A percentile compares a stretch with the other conserved stretches of the same genome.
Evolutionary conservation across 2,329 filamentous ascomycete genomes (phyloP).

Genomic region (Aspergillus neotritici): DNA sequence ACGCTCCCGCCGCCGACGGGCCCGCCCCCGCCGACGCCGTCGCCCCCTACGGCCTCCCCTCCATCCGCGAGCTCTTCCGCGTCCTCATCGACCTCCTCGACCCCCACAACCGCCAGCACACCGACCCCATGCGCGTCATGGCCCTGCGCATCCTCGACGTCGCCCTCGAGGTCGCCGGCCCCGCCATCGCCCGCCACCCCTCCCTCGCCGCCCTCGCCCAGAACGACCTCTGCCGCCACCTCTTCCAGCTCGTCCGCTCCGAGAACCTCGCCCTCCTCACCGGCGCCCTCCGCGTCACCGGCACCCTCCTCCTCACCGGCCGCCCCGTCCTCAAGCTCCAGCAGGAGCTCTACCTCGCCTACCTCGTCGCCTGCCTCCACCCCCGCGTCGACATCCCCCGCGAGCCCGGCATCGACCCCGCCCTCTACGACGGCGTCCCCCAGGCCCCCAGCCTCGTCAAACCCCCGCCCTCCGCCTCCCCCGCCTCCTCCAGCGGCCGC

Average conservation of each 20-base stretch:
- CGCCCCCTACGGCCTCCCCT: constrained; percentile 86
- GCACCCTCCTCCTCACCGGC: constrained; percentile 85
- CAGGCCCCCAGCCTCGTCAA: constrained; percentile 85
- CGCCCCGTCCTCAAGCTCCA: constrained; percentile 87
- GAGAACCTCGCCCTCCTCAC: constrained; percentile 95
- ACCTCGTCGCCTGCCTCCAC: constrained; percentile 88
- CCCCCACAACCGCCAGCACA: constrained; percentile 86
- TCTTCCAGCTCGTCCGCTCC: constrained; percentile 93
- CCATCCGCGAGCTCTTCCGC: constrained; percentile 87
- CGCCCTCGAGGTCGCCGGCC: constrained; percentile 89
- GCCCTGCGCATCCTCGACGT: constrained; percentile 95
- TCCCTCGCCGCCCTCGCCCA: constrained; percentile 81
- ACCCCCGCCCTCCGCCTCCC: constrained; percentile 68
- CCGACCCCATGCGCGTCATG: constrained; percentile 95
- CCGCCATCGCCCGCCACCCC: constrained; percentile 88
- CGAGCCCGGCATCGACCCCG: constrained; percentile 83
- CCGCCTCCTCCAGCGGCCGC: constrained; percentile 70
- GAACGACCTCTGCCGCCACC: constrained; percentile 84
- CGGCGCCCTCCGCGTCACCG: constrained; percentile 85
- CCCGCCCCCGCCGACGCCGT: constrained; percentile 51
- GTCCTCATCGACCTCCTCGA: constrained; percentile 91
- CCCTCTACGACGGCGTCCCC: constrained; percentile 86
- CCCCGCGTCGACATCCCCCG: constrained; percentile 89
- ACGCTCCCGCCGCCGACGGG: constrained; percentile 35
- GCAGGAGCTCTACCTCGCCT: constrained; percentile 92